Base-by-base conservation (phyloP, 106 monocot genomes). In the Dioscorea zingiberensis region DNA sequence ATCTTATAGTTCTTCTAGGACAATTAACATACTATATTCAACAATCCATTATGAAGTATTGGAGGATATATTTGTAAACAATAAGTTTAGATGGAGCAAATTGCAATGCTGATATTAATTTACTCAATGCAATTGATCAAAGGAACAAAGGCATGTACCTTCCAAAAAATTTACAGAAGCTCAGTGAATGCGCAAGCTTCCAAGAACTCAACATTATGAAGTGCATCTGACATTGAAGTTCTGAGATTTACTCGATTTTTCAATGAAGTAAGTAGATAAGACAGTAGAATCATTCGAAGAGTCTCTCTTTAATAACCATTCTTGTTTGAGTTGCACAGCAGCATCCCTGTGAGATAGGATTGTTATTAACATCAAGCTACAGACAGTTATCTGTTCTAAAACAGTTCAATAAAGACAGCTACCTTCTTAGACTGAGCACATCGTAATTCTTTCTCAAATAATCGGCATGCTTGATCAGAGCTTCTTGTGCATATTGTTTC, bases 401-500 rank as follows among this genome's bases (percentile, higher is more conserved):
- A 24, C 13, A 5, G 11, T 55, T 4, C 60, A 76, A 45, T n/a
- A 22, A 59, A 69, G 25, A 27, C 11, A 49, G 7, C 27, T 79
- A 97, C 97, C 97, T 97, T 55, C 88, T 81, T 28, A 97, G 67
- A 67, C 88, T 77, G 62, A 97, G 92, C 45, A 97, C 88, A 58
- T 88, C 59, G 69, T 86, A 83, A 71, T 92, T 92, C 68, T 59
- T 85, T 69, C 97, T 60, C 61, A 97, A 59, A 77, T 84, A 84
- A 80, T 98, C 98, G 72, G 83, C 92, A 80, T 98, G 68, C 45
- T 78, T 88, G 3, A 69, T 89, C 47, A 98, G 89, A 62, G 89
- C 89, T 80, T 98, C 80, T 67, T 98, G 98, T 17, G 83, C 92
- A 78, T 93, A 98, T 61, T 81, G 73, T 60, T 84, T 98, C 17